These are phyloP conservation scores for Sphaerulina populicola DNA, from an alignment of 2,329 filamentous ascomycete genomes.

Conservation along the genomic window DNA sequence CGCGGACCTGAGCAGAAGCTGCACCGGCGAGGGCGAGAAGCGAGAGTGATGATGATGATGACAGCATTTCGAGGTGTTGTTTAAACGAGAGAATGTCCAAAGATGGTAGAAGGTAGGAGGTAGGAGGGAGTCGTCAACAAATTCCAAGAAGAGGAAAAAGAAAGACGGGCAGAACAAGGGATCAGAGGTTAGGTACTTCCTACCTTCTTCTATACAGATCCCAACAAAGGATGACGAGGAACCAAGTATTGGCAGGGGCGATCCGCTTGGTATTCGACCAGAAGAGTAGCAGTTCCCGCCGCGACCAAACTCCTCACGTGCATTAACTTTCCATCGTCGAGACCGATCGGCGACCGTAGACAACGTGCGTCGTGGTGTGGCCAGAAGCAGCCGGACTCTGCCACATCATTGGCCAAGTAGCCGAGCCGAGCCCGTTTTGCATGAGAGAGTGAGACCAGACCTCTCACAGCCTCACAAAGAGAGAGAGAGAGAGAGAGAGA, in stretches of 20 bases:
- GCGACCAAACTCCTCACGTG: slow-evolving; percentile 1
- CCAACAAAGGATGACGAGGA: slow-evolving; percentile 5
- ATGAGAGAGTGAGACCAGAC: neutral
- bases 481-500: neutral
- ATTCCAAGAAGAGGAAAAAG: neutral
- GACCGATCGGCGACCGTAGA: neutral
- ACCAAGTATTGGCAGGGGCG: slow-evolving; percentile 8
- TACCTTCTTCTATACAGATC: no score
- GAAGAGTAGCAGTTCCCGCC: slow-evolving; percentile 8
- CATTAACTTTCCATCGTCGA: slow-evolving; percentile 4
- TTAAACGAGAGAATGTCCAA: slow-evolving; percentile 1
- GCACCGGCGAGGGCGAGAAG: slow-evolving; percentile 28
- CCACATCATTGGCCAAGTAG: neutral
- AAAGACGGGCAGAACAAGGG: neutral
- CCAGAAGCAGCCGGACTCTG: neutral
- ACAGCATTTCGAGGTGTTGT: neutral
- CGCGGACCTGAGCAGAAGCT: slow-evolving; percentile 41
- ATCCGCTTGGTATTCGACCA: slow-evolving; percentile 6
- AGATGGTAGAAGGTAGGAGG: neutral
- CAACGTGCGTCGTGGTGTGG: neutral
- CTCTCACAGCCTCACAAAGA: neutral
- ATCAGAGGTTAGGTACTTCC: no score
- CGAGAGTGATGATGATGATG: slow-evolving; percentile 9
- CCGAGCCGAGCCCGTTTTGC: neutral
- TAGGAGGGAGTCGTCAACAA: neutral